A percentile compares a stretch with the other conserved stretches of the same genome.
phyloP scores from a whole-genome alignment of 176 grass and related monocot genomes.

The Thinopyrum elongatum region DNA sequence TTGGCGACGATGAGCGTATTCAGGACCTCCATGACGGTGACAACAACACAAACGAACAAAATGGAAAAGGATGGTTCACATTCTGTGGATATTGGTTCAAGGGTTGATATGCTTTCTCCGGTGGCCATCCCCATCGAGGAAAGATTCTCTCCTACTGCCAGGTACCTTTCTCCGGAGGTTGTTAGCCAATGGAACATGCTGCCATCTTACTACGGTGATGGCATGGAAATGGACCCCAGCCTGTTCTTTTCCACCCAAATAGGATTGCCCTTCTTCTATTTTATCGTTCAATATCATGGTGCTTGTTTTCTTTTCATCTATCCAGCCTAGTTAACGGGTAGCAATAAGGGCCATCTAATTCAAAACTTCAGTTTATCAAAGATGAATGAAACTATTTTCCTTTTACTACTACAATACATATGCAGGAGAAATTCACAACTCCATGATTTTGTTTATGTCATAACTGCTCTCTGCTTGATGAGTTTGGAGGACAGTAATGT shows the following conservation, averaged over 20 bases:
- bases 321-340: background rate
- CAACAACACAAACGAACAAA: background rate
- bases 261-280: background rate
- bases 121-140: conserved; percentile 18
- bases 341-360: background rate
- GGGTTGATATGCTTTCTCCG: conserved; percentile 30
- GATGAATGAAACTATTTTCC: background rate
- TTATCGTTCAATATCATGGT: background rate
- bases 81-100: conserved; percentile 34
- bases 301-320: conserved; percentile 16
- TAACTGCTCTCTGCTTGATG: background rate
- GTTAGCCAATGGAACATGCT: background rate
- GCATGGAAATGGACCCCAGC: background rate
- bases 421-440: background rate
- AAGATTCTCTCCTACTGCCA: conserved; percentile 19
- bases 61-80: conserved; percentile 28
- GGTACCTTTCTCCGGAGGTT: background rate
- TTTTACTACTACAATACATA: background rate
- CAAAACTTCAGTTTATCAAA: background rate
- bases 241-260: conserved; percentile 26
- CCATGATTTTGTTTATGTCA: background rate
- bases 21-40: too few species aligned
- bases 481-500: background rate
- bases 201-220: background rate
- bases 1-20: background rate